Evolutionary conservation across 2,329 filamentous ascomycete genomes (phyloP).

Genomic region (Dryadomyces sulphureus): DNA sequence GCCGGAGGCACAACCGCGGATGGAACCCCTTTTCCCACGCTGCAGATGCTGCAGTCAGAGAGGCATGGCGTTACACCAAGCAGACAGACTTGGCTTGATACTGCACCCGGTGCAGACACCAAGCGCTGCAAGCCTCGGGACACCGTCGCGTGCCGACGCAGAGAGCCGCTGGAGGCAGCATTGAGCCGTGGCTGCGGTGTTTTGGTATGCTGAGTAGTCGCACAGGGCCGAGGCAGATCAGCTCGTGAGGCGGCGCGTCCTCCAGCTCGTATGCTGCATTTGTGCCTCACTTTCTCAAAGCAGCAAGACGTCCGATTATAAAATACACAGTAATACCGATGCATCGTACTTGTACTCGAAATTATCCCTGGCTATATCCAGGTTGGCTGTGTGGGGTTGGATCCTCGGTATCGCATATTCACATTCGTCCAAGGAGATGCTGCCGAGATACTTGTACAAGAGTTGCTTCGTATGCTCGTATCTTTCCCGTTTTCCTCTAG

Average conservation of each 20-base stretch:
- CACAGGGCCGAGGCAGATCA: neutral
- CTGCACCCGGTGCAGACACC: too few species aligned
- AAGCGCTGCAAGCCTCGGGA: too few species aligned
- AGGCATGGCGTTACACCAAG: neutral
- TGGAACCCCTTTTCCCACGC: neutral
- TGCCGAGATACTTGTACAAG: neutral
- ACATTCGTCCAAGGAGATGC: neutral
- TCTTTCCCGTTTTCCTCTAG: neutral
- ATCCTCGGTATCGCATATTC: neutral
- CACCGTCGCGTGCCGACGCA: too few species aligned
- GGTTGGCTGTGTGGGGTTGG: neutral
- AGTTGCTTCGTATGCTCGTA: neutral
- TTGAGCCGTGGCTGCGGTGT: too few species aligned
- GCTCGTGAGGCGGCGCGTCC: neutral
- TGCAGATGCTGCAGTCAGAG: neutral
- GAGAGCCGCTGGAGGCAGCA: too few species aligned
- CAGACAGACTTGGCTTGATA: neutral
- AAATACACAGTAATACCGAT: too few species aligned
- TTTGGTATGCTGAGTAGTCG: too few species aligned
- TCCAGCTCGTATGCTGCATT: neutral
- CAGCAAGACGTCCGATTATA: neutral
- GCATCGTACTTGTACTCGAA: too few species aligned
- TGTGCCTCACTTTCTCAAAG: neutral
- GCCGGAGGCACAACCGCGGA: neutral
- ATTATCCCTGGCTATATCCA: neutral